Base-by-base conservation (phyloP, 371 early-diverging fungal genomes). In the Fennellomyces sp. region DNA sequence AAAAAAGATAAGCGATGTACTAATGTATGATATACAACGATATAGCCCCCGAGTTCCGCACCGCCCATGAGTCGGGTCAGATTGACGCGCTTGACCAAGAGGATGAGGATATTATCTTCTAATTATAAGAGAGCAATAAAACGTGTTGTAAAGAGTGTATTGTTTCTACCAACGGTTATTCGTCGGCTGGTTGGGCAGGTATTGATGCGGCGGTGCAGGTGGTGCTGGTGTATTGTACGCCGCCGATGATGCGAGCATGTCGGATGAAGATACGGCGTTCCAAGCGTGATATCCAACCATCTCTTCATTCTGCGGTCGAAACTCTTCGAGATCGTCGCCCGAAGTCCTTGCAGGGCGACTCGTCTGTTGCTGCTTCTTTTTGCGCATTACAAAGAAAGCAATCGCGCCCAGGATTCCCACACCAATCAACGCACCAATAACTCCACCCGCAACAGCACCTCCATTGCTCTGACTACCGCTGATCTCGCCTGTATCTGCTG, bases 61-160 rank as follows among this genome's bases (percentile, higher is more conserved):
- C 78, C 26, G 75, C 77, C 17, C 63, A 77, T 48, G 78, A 79
- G 55, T 62, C 69, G 7, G 80, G 80, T 13, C 72, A 80, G 31
- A 47, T 80, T 26, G 73, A 81, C 60, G n/a, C 79, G 15, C 60
- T 85, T 51, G 75, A 77, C 39, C 69, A 73, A 60, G 82, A 81
- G 19, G 90, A 89, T 57, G 81, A 82, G 50, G 88, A 89, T 64
- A 60, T 88, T 64, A 86, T 89, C 80, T 85, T 69, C 79, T 72
- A 66, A n/a, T n/a, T n/a, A n/a, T n/a, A 39, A 39, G 39, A 39
- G 17, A 11, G 17, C 7, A 39, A 39, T 5, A n/a, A 39, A 39
- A 11, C 5, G 17, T 39, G 13, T 6, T 39, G 39, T 6, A 11
- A 39, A 13, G 7, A 11, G 50, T 29, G 27, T 49, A 15, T 3